phyloP scores from a whole-genome alignment of 2,329 filamentous ascomycete species.

The Tolypocladium capitatum region DNA sequence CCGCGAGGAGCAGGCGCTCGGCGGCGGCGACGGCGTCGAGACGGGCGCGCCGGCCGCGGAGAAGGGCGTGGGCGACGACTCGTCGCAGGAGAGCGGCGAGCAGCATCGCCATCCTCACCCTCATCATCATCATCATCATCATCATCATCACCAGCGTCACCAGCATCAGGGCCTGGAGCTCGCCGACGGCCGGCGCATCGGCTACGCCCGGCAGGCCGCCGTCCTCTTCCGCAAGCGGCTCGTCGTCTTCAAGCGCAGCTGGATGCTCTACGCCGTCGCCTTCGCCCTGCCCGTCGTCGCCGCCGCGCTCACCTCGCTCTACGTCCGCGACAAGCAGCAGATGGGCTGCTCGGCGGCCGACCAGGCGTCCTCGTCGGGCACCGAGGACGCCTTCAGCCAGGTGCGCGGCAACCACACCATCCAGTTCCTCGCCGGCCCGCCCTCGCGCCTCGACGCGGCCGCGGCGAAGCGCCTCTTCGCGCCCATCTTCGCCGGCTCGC shows the following conservation, averaged over 20 bases:
- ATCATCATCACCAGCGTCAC: background rate
- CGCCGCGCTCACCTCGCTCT: constrained; percentile 65
- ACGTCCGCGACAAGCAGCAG: constrained; percentile 45
- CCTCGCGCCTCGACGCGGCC: constrained; percentile 21
- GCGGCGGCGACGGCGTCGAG: constrained; percentile 7
- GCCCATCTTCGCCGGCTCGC: constrained; percentile 23
- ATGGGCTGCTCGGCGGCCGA: constrained; percentile 38
- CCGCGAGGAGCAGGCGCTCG: constrained; percentile 32
- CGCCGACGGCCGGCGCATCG: constrained; percentile 55
- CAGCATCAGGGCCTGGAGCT: constrained; percentile 36
- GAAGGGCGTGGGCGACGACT: constrained; percentile 5
- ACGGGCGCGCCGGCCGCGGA: constrained; percentile 11
- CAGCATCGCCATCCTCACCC: no score
- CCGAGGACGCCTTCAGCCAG: constrained; percentile 25
- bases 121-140: background rate
- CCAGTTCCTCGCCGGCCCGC: constrained; percentile 19
- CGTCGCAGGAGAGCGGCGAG: constrained; percentile 11
- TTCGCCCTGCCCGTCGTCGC: constrained; percentile 68
- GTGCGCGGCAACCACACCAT: constrained; percentile 11
- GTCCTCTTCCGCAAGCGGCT: constrained; percentile 68
- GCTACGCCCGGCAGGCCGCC: constrained; percentile 54
- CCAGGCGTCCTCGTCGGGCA: constrained; percentile 27
- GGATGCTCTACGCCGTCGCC: constrained; percentile 61
- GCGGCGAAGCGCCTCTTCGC: constrained; percentile 20
- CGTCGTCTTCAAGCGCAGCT: constrained; percentile 66